Percentiles rank a stretch among this genome's conserved stretches.
Conservation (phyloP, 1,284 basidiomycete species). For the Leccinum solheimii region DNA sequence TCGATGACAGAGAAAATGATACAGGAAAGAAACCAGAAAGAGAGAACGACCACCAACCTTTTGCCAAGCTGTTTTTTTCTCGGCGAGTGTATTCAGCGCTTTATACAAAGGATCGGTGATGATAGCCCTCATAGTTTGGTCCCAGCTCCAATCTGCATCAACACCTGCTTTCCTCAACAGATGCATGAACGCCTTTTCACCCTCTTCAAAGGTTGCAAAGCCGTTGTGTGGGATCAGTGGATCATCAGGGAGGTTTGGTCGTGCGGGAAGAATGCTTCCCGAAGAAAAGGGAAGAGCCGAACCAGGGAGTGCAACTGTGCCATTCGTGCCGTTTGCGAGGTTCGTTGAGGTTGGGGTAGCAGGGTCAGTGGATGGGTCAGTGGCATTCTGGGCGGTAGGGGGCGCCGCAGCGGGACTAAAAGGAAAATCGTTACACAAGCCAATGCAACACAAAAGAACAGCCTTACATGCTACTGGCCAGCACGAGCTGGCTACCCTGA, state of each 20-base stretch:
- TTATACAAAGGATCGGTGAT: slow-evolving; percentile 98
- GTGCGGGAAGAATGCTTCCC: slow-evolving; percentile 62
- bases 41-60: slow-evolving; percentile 55
- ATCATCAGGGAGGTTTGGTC: slow-evolving; percentile 80
- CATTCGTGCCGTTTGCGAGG: slow-evolving; percentile 45
- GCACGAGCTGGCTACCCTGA: slow-evolving; percentile 37
- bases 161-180: slow-evolving; percentile 87
- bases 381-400: slow-evolving; percentile 11
- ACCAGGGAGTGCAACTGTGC: slow-evolving; percentile 51
- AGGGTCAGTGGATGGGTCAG: slow-evolving; percentile 7
- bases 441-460: background rate
- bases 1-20: background rate
- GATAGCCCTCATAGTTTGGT: slow-evolving; percentile 95
- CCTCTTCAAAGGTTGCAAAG: slow-evolving; percentile 83
- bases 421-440: background rate
- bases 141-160: slow-evolving; percentile 95
- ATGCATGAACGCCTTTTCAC: slow-evolving; percentile 91
- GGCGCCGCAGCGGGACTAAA: slow-evolving; percentile 20
- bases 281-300: slow-evolving; percentile 58
- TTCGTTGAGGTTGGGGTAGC: slow-evolving; percentile 15
- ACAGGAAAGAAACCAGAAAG: background rate
- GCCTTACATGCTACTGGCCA: slow-evolving; percentile 34
- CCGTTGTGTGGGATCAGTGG: slow-evolving; percentile 86
- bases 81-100: slow-evolving; percentile 88
- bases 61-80: slow-evolving; percentile 93